Evolutionary conservation across 2,329 filamentous ascomycete genomes (phyloP), one percentile per base, ranked within the genome.

Genomic region (Akanthomyces lecanii): DNA sequence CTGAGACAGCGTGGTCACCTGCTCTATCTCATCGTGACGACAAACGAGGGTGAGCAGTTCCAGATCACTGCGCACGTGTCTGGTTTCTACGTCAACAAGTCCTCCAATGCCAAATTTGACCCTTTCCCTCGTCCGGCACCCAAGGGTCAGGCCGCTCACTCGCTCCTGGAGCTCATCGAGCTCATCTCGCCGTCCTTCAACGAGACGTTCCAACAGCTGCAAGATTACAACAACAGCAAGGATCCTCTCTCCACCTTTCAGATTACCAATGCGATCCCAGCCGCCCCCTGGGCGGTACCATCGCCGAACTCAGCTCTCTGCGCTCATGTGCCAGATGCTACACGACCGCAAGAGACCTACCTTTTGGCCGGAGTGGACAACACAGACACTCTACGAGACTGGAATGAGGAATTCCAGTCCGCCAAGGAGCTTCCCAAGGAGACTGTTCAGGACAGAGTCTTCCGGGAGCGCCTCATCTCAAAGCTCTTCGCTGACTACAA

Each of bases 401-500:
- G 96, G 94, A 99, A 99, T 70, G 95, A 99, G 75, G 95, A 99
- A 73, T 96, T 99, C 73, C 95, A 99, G 76, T 97, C 94, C 2
- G 97, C 95, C 12, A 89, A 92, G 70, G 95, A 99, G 76, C 84
- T 99, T 66, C 93, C 94, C 40, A 94, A 92, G 72, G 94, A 97
- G 67, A 92, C 88, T 8, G 90, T 99, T 12, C 94, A 97, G 75
- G 95, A 99, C 73, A 88, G 94, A 61, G 93, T 99, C 21, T 98
- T 98, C 83, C 86, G 95, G 36, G 95, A 99, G 76, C 88, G 95
- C 38, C 82, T 99, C 62, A 90, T 95, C 8, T 95, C 92, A 18
- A 99, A 99, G 79, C 85, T 99, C 1, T 98, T 97, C 73, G 95
- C 95, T 12, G 95, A 99, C 76, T 99, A 97, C 77, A 96, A 94